Evolutionary conservation across 495 filamentous ascomycete species (phyloP), one percentile per base, ranked within the genome.

Genomic region (Podospora fimiseda): DNA sequence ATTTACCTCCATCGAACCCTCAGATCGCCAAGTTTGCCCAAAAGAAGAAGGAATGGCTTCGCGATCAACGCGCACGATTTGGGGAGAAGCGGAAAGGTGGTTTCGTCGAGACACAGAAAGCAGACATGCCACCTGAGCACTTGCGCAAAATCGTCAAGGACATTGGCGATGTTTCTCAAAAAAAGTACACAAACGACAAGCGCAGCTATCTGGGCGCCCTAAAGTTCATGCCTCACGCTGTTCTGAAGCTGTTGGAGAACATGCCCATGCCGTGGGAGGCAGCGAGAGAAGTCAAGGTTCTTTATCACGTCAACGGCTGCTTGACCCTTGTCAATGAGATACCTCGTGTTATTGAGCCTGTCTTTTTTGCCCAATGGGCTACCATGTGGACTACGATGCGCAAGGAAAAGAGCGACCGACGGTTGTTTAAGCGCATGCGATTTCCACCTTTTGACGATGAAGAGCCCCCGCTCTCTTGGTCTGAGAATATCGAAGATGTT

Each of bases 261-360:
- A 99, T 99, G 94, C 94, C 94, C 8, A 99, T 99, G 94, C 94
- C 94, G 7, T 99, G 94, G 94, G 94, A 99, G 74, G 89, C 89
- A 24, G 81, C 89, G 5, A 79, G 90, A 47, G 92, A 99, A 62
- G 94, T 99, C 46, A 96, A 96, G 70, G 94, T 99, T 11, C 74
- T 99, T 7, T 99, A 99, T 70, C 94, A 99, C 66, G 90, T 97
- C 56, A 99, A 97, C 60, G 94, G 94, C 9, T 97, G 94, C 63
- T 72, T 99, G 60, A 99, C 94, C 15, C 72, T 99, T 52, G 94
- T 99, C 50, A 99, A 99, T 64, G 94, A 99, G 74, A 90, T 84
- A 6, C 94, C 94, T 16, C 80, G 94, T 59, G 94, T 99, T 43
- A 97, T 99, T 64, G 93, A 97, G 72, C 94, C 94, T 2, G 88